Conservation (phyloP, 164 flowering plant genomes). For the Platanus orientalis region DNA sequence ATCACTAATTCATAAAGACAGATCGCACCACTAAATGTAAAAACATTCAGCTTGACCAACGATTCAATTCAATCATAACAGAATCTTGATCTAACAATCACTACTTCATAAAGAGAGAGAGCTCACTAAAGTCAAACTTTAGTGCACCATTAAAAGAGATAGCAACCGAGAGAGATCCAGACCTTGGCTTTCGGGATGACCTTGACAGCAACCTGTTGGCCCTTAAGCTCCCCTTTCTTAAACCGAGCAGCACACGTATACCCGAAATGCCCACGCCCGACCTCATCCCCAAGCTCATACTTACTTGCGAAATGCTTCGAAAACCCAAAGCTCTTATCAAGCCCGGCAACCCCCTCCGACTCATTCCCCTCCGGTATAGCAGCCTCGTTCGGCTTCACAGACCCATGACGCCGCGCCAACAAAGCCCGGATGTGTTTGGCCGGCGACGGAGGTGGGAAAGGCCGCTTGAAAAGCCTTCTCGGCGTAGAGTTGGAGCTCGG, state of each 20-base stretch:
- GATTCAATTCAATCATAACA: background rate
- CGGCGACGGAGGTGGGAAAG: conserved; percentile 92
- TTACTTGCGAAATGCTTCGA: conserved; percentile 60
- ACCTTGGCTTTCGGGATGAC: conserved; percentile 80
- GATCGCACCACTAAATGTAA: no score
- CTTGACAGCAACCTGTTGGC: conserved; percentile 77
- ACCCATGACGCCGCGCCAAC: conserved; percentile 72
- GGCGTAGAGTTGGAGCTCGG: conserved; percentile 66
- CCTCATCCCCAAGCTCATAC: conserved; percentile 84
- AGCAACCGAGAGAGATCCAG: conserved; percentile 5
- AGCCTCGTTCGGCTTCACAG: conserved; percentile 78
- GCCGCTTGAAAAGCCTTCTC: conserved; percentile 55
- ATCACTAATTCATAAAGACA: no score
- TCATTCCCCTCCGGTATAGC: conserved; percentile 73
- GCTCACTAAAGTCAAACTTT: background rate
- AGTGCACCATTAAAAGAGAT: no score
- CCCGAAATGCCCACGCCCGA: conserved; percentile 90
- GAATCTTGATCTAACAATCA: background rate
- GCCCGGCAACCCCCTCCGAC: conserved; percentile 33
- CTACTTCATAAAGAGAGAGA: background rate
- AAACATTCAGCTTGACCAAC: background rate
- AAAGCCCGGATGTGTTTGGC: conserved; percentile 81
- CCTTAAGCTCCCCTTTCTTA: conserved; percentile 78
- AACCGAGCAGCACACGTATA: conserved; percentile 64
- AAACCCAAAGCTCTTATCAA: conserved; percentile 82